Evolutionary conservation across 2,329 filamentous ascomycete genomes (phyloP).

Genomic region (Lecanosticta acicola): DNA sequence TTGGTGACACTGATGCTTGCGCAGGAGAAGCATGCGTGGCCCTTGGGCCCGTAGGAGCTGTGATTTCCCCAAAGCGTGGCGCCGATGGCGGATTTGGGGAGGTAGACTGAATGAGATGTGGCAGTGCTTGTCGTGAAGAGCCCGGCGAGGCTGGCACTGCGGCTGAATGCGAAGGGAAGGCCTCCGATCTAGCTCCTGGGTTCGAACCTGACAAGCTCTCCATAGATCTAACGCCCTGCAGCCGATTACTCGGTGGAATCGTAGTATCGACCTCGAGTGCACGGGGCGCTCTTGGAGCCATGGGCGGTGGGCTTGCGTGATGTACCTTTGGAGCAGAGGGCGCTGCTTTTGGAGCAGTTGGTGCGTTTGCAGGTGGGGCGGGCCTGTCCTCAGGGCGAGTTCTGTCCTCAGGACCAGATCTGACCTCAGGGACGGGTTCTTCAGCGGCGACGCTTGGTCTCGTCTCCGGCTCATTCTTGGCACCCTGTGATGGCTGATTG

Average conservation of each 20-base stretch:
- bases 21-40: constrained; percentile 24
- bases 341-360: constrained; percentile 36
- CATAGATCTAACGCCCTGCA: constrained; percentile 28
- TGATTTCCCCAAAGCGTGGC: constrained; percentile 22
- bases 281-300: constrained; percentile 31
- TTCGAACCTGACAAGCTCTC: constrained; percentile 28
- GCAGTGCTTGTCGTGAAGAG: constrained; percentile 15
- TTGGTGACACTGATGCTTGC: constrained; percentile 22
- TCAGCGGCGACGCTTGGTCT: constrained; percentile 6
- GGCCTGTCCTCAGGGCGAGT: constrained; percentile 12
- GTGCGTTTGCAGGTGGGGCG: constrained; percentile 21
- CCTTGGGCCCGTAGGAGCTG: constrained; percentile 30
- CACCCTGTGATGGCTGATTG: constrained; percentile 21
- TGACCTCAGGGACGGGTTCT: constrained; percentile 7
- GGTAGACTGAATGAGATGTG: constrained; percentile 21
- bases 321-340: constrained; percentile 36
- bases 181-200: not conserved
- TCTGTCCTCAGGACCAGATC: constrained; percentile 12
- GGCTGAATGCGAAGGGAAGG: constrained; percentile 6
- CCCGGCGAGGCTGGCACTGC: constrained; percentile 21
- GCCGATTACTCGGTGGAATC: constrained; percentile 19
- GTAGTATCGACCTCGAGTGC: constrained; percentile 25
- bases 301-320: constrained; percentile 24
- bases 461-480: constrained; percentile 22
- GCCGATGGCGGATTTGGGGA: constrained; percentile 21